These are phyloP conservation scores for Ophiostoma pallidulum DNA, from an alignment of 2,329 filamentous ascomycete genomes.

Conservation along the genomic window DNA sequence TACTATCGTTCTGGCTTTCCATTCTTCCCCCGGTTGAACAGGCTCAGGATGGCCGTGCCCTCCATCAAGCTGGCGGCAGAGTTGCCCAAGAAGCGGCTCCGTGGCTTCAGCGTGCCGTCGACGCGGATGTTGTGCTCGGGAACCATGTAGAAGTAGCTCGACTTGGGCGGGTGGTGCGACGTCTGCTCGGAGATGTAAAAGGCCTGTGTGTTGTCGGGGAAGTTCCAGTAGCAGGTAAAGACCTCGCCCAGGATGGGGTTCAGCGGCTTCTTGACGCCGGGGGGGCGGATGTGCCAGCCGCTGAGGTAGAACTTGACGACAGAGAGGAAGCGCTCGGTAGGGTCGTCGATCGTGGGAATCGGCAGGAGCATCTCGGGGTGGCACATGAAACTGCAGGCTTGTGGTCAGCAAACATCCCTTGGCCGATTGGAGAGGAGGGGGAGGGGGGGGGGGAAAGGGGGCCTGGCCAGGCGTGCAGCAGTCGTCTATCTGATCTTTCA, in stretches of 20 bases:
- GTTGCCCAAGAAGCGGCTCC: constrained; percentile 92
- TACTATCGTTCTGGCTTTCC: constrained; percentile 78
- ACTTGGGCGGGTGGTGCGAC: constrained; percentile 96
- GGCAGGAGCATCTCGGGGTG: constrained; percentile 91
- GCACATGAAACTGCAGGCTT: constrained; percentile 84
- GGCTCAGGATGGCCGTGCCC: constrained; percentile 75
- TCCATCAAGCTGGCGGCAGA: constrained; percentile 98
- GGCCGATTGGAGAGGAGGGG: no score
- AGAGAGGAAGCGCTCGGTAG: constrained; percentile 78
- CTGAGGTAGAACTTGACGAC: constrained; percentile 98
- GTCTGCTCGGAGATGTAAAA: constrained; percentile 98
- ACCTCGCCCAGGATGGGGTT: constrained; percentile 95
- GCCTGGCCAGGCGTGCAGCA: constrained; percentile 2
- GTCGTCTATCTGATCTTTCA: constrained; percentile 6
- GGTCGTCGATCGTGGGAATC: constrained; percentile 81
- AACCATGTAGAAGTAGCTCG: constrained; percentile 97
- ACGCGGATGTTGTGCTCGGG: constrained; percentile 90
- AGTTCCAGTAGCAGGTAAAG: constrained; percentile 93
- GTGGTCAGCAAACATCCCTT: no score
- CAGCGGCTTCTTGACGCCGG: constrained; percentile 96
- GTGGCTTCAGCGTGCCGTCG: constrained; percentile 87
- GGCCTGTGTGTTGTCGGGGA: constrained; percentile 70
- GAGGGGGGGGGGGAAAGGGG: no score
- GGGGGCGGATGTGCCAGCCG: constrained; percentile 97
- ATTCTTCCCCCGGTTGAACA: constrained; percentile 66